Evolutionary conservation across 2,329 filamentous ascomycete genomes (phyloP).

Genomic region (Penicillium brasilianum): DNA sequence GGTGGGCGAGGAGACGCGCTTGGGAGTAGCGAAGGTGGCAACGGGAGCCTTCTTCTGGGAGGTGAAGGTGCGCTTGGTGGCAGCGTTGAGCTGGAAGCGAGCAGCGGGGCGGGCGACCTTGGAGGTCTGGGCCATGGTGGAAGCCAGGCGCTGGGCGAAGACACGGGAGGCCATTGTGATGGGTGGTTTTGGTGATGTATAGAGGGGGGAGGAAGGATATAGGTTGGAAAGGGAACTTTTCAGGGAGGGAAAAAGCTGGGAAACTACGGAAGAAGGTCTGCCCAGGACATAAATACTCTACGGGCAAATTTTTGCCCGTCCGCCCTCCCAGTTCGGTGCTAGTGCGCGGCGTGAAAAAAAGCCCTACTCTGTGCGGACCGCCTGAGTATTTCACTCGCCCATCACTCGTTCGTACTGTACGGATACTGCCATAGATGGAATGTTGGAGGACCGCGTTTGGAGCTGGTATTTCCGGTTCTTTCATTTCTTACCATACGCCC

Average conservation of each 20-base stretch:
- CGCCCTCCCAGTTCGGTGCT: slow-evolving; percentile 37
- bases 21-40: slow-evolving; percentile 70
- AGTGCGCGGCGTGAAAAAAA: slow-evolving; percentile 38
- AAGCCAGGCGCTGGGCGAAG: slow-evolving; percentile 75
- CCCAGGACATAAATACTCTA: slow-evolving; percentile 45
- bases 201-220: slow-evolving; percentile 14
- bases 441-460: slow-evolving; percentile 25
- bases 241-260: slow-evolving; percentile 43
- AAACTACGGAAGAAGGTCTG: slow-evolving; percentile 39
- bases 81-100: slow-evolving; percentile 66
- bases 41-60: slow-evolving; percentile 44
- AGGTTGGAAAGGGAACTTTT: slow-evolving; percentile 38
- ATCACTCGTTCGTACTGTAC: slow-evolving; percentile 14
- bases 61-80: slow-evolving; percentile 73
- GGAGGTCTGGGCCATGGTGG: slow-evolving; percentile 70
- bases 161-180: slow-evolving; percentile 81
- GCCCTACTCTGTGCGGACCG: slow-evolving; percentile 36
- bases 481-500: slow-evolving; percentile 19
- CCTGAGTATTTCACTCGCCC: slow-evolving; percentile 27
- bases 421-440: slow-evolving; percentile 19
- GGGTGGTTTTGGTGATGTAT: slow-evolving; percentile 47
- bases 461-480: slow-evolving; percentile 25
- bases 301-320: slow-evolving; percentile 47
- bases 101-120: slow-evolving; percentile 79
- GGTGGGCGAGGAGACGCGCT: slow-evolving; percentile 72